A percentile compares a stretch with the other conserved stretches of the same genome.
Evolutionary conservation across 2,329 filamentous ascomycete species (phyloP).

Genomic region (Aspergillus hiratsukae): DNA sequence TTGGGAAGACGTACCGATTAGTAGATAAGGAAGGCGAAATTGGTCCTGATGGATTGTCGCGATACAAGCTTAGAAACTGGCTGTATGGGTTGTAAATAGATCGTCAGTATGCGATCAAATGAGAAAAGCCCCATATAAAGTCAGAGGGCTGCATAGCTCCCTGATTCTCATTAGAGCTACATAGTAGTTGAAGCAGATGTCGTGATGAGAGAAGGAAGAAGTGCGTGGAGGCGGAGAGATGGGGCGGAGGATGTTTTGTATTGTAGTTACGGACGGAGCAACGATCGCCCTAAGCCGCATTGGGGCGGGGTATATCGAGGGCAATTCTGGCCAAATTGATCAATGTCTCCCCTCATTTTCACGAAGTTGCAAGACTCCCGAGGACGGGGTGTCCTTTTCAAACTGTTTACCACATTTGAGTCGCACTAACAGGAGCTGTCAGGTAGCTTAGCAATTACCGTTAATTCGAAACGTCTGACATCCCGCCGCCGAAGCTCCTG

Average conservation of each 20-base stretch:
- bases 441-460: neutral
- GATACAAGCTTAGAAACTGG: neutral
- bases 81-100: neutral
- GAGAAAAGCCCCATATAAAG: neutral
- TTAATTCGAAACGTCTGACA: neutral
- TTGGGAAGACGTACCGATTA: conserved; percentile 6
- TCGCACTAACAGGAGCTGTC: neutral
- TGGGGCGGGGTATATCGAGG: conserved; percentile 15
- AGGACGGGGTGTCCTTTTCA: neutral
- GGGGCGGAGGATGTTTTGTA: conserved; percentile 3
- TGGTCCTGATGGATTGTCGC: neutral
- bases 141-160: neutral
- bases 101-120: neutral
- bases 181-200: neutral
- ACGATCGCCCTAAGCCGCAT: conserved; percentile 19
- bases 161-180: neutral
- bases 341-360: conserved; percentile 1
- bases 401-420: neutral
- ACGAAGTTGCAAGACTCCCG: neutral
- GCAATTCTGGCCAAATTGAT: neutral
- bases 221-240: neutral
- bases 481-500: neutral
- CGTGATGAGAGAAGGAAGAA: neutral
- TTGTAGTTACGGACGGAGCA: neutral
- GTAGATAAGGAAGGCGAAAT: neutral